Evolutionary conservation across 495 filamentous ascomycete genomes (phyloP), one percentile per base, ranked within the genome.

Genomic region (Cetradonia linearis): DNA sequence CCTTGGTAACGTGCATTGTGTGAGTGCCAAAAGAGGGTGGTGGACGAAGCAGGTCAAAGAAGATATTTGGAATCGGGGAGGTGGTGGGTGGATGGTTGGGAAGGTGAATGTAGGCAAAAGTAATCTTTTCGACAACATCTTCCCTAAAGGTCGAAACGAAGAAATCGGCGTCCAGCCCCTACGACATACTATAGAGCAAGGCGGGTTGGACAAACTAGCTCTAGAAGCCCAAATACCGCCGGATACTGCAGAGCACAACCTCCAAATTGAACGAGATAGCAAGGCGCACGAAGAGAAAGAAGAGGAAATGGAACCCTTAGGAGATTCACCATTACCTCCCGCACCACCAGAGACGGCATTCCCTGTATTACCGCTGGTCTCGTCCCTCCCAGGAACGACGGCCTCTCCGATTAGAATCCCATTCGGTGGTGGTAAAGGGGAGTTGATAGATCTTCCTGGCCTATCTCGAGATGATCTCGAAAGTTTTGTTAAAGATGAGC

Each of bases 21-120:
- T 96, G 16, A 94, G 89, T 69, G 81, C 91, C 13, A 86, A 88
- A 61, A 75, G 86, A 59, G 78, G 79, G 23, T 95, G 91, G 91
- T 94, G 91, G 91, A 95, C 87, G 0, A 87, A 81, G 64, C 74
- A 86, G 42, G 73, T 96, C 62, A 95, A 90, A 70, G 86, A 95
- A 66, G 83, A 89, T 31, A 88, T 95, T 50, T 86, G 78, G 72
- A 73, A 82, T 37, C 82, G 88, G 42, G 88, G 86, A 10, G 91
- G 92, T 3, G 94, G 86, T 6, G 80, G 87, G n/a, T 99, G 93
- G 93, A 84, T 99, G 76, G 88, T 97, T 28, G 93, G 94, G n/a
- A 95, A 91, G 66, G 89, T 86, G 55, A 99, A 99, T 68, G 93
- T 97, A 30, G 93, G 93, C 16, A 99, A 99, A 71, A 96, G 91